Conservation (phyloP, 345 rosid species). For the Trapa incisa region DNA sequence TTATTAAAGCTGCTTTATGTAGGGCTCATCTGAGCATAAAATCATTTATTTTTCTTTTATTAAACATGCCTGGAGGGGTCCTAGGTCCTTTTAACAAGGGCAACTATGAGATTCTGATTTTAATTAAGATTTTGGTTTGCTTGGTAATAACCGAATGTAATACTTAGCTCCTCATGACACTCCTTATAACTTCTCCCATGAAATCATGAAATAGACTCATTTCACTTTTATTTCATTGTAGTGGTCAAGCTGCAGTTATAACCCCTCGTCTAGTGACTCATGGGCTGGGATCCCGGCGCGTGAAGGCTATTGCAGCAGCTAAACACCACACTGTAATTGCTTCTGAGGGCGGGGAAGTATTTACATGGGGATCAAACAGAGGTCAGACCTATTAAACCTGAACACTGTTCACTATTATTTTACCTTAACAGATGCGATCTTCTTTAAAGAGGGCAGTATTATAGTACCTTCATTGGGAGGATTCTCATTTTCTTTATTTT, state of each 20-base stretch:
- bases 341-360: constrained; percentile 80
- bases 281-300: constrained; percentile 74
- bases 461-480: not conserved
- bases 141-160: not conserved
- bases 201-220: not conserved
- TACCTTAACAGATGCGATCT: not conserved
- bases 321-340: constrained; percentile 95
- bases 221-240: constrained; percentile 22
- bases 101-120: not conserved
- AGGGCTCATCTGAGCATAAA: not conserved
- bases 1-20: not conserved
- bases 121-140: no score
- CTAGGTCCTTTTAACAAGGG: not conserved
- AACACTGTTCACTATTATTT: not conserved
- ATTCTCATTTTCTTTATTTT: not conserved
- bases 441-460: not conserved
- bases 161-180: not conserved
- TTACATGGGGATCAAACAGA: constrained; percentile 98
- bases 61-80: not conserved
- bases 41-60: not conserved
- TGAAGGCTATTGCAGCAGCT: constrained; percentile 93
- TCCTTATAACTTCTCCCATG: not conserved
- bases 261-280: constrained; percentile 87
- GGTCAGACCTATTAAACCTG: constrained; percentile 28
- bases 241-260: constrained; percentile 98